phyloP scores from a whole-genome alignment of 2,329 filamentous ascomycete genomes.

The Madurella mycetomatis region DNA sequence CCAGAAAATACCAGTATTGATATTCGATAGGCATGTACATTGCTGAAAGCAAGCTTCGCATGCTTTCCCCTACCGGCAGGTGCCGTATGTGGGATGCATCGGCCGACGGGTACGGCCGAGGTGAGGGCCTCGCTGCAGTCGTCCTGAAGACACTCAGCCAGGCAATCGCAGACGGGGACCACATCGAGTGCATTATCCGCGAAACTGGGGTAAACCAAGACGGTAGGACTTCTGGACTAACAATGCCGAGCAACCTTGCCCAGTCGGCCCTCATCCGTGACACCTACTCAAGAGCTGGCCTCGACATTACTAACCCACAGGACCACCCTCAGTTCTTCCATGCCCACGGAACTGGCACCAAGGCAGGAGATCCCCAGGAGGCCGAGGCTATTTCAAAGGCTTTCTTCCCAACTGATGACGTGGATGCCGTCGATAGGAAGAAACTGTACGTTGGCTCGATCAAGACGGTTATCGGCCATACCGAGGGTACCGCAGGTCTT shows the following conservation, averaged over 20 bases:
- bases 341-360: slow-evolving; percentile 38
- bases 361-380: slow-evolving; percentile 23
- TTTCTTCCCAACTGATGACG: slow-evolving; percentile 6
- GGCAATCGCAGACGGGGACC: slow-evolving; percentile 43
- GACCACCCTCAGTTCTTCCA: slow-evolving; percentile 37
- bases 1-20: too few species aligned
- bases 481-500: slow-evolving; percentile 43
- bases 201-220: slow-evolving; percentile 42
- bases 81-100: slow-evolving; percentile 41
- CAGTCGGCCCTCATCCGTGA: slow-evolving; percentile 38
- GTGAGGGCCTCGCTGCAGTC: slow-evolving; percentile 46
- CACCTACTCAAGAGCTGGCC: slow-evolving; percentile 38
- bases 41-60: slow-evolving; percentile 32
- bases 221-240: slow-evolving; percentile 44
- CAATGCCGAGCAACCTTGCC: slow-evolving; percentile 40
- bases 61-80: slow-evolving; percentile 34
- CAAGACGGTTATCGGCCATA: slow-evolving; percentile 43
- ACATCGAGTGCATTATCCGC: slow-evolving; percentile 40
- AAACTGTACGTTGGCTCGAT: slow-evolving; percentile 34
- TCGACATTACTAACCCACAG: slow-evolving; percentile 27
- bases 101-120: slow-evolving; percentile 50
- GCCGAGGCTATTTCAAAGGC: background rate
- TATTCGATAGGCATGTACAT: slow-evolving; percentile 25
- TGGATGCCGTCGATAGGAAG: background rate
- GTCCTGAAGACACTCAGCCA: slow-evolving; percentile 43